Base-by-base conservation (phyloP, 768 basidiomycete species). In the Tulasnella sp. region DNA sequence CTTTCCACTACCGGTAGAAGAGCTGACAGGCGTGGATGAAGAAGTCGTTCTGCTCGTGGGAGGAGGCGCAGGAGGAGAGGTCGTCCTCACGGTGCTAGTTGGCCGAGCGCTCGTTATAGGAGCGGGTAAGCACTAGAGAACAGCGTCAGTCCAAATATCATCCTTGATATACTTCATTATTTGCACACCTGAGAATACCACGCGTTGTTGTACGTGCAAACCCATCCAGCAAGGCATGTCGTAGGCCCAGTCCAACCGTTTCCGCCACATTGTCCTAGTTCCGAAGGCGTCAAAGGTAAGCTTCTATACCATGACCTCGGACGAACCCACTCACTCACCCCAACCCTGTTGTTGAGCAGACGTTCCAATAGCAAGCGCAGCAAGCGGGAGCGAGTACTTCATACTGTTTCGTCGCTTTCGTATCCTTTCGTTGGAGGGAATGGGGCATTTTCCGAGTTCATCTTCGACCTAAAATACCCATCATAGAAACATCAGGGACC, bases 151-250 rank as follows among this genome's bases (percentile, higher is more conserved):
- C 32, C 27, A 25, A 27, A 19, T 29, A 25, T 21, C 45, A n/a
- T 9, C 7, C 7, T n/a, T 8, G 12, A 46, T 12, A 11, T 12
- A n/a, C 14, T 29, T 15, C 2, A 31, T 46, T 25, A 15, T 9
- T 7, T 27, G 41, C 17, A 15, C 23, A 46, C 45, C 45, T 80
- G 78, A 1, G 76, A 79, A 62, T 79, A 77, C 61, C 73, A 76
- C 52, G 69, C 64, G 60, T 72, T 76, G 51, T 60, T 69, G 39
- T 66, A 66, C 1, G 70, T 72, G 63, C 75, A 76, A 11, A 66
- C 69, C 53, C 73, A 74, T 6, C 75, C 75, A 19, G 70, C 51
- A 15, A 73, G 67, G 59, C 75, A 77, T 6, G 49, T 51, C 15
- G 49, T 51, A 46, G 25, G 23, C 32, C 45, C 45, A 46, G 45